Percentiles rank a stretch among this genome's conserved stretches.
Conservation (phyloP, 306 rosid species). For the Abrus pulchellus region DNA sequence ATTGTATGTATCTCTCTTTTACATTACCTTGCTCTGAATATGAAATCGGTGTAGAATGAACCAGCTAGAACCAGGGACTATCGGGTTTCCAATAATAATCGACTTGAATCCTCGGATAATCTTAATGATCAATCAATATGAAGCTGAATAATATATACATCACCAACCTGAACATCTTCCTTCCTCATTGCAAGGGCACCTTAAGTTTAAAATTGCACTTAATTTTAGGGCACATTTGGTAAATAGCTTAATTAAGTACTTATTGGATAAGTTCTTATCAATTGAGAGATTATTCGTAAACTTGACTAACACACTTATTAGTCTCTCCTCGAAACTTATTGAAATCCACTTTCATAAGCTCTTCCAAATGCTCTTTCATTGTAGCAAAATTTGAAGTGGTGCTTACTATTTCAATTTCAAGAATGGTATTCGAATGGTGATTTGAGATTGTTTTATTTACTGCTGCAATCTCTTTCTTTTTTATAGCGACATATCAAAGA, state of each 20-base stretch:
- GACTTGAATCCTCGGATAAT: not conserved
- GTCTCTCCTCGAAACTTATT: too few relatives aligned
- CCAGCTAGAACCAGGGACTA: not conserved
- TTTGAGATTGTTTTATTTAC: conserved; percentile 22
- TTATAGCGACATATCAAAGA: not conserved
- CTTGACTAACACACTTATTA: too few relatives aligned
- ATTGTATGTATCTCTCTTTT: too few relatives aligned
- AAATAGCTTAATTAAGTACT: too few relatives aligned
- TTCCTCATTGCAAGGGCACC: conserved; percentile 8
- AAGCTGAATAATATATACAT: not conserved
- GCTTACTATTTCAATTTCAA: not conserved
- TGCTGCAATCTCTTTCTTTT: conserved; percentile 1
- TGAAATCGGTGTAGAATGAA: not conserved
- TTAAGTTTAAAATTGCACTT: not conserved
- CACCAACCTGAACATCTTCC: not conserved
- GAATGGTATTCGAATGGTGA: not conserved
- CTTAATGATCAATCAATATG: not conserved
- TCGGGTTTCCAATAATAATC: not conserved
- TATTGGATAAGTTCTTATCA: too few relatives aligned
- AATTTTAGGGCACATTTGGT: not conserved
- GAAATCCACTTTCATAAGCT: too few relatives aligned
- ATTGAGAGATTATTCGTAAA: too few relatives aligned
- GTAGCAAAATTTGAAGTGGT: conserved; percentile 17
- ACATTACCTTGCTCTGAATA: not conserved
- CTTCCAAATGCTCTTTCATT: not conserved